Conservation (phyloP, 495 filamentous ascomycete species). For the Oidiodendron maius region DNA sequence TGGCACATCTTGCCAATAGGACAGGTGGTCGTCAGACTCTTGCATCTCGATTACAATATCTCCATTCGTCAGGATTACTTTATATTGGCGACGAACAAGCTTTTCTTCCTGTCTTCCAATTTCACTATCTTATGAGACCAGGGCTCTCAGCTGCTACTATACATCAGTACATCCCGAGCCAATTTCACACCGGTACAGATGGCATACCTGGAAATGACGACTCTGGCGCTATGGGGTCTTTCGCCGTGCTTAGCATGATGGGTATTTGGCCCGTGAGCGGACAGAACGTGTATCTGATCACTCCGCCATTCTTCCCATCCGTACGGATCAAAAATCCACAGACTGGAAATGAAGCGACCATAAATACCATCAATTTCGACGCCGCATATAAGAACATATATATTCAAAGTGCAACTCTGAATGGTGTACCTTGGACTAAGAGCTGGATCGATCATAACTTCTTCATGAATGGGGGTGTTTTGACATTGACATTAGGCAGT, state of each 20-base stretch:
- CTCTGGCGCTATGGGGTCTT: constrained; percentile 66
- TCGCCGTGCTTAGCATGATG: constrained; percentile 64
- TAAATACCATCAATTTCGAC: constrained; percentile 60
- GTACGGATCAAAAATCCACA: constrained; percentile 55
- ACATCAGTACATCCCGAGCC: constrained; percentile 63
- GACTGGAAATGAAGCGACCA: constrained; percentile 55
- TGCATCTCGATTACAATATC: constrained; percentile 51
- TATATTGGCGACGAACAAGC: constrained; percentile 72
- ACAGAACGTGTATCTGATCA: constrained; percentile 72
- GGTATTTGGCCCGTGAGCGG: constrained; percentile 71
- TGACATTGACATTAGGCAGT: constrained; percentile 59
- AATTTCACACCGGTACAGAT: constrained; percentile 52
- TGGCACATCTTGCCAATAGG: constrained; percentile 48
- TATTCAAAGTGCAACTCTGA: constrained; percentile 64
- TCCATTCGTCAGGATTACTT: constrained; percentile 57
- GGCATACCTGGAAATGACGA: constrained; percentile 73
- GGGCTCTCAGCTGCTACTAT: constrained; percentile 53
- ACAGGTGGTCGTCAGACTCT: constrained; percentile 55
- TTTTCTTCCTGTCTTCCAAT: constrained; percentile 66
- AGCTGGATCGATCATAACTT: constrained; percentile 73
- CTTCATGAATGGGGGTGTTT: constrained; percentile 61
- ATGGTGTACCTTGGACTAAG: constrained; percentile 57
- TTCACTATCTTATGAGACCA: constrained; percentile 65
- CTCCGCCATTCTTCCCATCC: constrained; percentile 57
- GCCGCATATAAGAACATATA: constrained; percentile 54